Evolutionary conservation across 2,329 filamentous ascomycete genomes (phyloP).

Genomic region (Penicillium sp.): DNA sequence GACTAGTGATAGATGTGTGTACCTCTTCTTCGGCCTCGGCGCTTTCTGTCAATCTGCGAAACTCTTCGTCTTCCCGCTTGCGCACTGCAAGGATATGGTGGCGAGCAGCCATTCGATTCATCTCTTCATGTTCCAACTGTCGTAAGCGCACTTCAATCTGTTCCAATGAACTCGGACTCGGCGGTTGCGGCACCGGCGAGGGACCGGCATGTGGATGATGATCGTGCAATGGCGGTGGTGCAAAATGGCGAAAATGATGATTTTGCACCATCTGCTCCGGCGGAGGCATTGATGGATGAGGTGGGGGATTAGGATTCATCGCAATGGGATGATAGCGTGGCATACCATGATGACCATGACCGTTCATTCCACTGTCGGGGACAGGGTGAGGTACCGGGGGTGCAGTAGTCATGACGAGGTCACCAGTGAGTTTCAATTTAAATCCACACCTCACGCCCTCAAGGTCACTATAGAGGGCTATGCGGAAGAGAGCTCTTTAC

Average conservation of each 20-base stretch:
- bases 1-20: conserved; percentile 10
- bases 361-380: conserved; percentile 34
- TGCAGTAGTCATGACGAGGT: conserved; percentile 36
- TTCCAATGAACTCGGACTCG: conserved; percentile 30
- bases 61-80: conserved; percentile 43
- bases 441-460: neutral
- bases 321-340: conserved; percentile 43
- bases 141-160: conserved; percentile 40
- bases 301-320: conserved; percentile 38
- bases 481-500: neutral
- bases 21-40: conserved; percentile 44
- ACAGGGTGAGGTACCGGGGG: conserved; percentile 34
- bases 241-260: conserved; percentile 34
- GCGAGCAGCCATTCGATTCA: conserved; percentile 37
- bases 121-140: conserved; percentile 42
- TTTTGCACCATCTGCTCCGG: conserved; percentile 34
- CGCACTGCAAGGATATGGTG: conserved; percentile 37
- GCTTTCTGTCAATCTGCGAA: conserved; percentile 39
- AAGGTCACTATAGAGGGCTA: neutral
- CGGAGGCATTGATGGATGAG: conserved; percentile 31
- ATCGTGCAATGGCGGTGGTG: conserved; percentile 31
- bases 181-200: conserved; percentile 22
- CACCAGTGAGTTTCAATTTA: neutral
- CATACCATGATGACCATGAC: conserved; percentile 30
- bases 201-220: conserved; percentile 19